Percentiles rank a stretch among this genome's conserved stretches.
Evolutionary conservation across 2,329 filamentous ascomycete species (phyloP).

Genomic region (Chrysoporthe deuterocubensis): DNA sequence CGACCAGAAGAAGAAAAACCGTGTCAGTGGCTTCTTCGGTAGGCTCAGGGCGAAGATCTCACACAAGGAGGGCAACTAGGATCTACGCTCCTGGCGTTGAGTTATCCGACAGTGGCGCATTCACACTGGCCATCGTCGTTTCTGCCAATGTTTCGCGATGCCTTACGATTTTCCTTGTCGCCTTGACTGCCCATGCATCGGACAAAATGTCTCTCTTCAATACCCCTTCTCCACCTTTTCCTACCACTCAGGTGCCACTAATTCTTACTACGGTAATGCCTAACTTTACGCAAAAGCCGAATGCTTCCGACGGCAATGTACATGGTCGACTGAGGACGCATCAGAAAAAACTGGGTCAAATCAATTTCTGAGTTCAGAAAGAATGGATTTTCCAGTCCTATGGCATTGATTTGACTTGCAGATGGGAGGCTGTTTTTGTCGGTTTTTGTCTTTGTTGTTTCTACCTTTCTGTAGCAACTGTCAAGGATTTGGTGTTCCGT

Average conservation of each 20-base stretch:
- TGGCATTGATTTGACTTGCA: constrained; percentile 2
- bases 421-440: neutral
- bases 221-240: constrained; percentile 25
- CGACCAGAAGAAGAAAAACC: constrained; percentile 67
- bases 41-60: constrained; percentile 57
- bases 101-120: constrained; percentile 1
- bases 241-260: constrained; percentile 6
- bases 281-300: neutral
- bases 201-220: constrained; percentile 28
- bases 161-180: constrained; percentile 26
- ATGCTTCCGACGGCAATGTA: neutral
- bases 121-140: constrained; percentile 29
- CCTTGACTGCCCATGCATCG: constrained; percentile 22
- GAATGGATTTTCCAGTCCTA: neutral
- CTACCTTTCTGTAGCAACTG: neutral
- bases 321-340: neutral
- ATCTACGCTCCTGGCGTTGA: constrained; percentile 14
- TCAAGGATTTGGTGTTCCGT: constrained; percentile 6
- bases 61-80: constrained; percentile 35
- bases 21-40: constrained; percentile 65
- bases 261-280: constrained; percentile 11
- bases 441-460: neutral
- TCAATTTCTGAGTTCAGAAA: neutral
- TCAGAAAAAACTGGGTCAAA: neutral
- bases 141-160: constrained; percentile 24